Conservation (phyloP, 768 basidiomycete species). For the Leccinum uliginosum region DNA sequence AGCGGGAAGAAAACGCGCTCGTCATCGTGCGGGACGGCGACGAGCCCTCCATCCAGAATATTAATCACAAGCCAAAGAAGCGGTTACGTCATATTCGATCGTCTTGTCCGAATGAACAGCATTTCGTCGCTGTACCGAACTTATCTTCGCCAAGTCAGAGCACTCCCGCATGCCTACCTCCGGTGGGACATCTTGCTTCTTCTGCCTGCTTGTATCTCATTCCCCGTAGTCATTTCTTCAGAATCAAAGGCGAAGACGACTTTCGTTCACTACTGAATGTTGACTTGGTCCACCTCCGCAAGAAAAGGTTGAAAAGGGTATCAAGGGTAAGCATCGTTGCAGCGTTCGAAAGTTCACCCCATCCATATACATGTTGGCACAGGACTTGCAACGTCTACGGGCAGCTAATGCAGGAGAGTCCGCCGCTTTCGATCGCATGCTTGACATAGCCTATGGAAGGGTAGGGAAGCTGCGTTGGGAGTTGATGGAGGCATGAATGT, state of each 20-base stretch:
- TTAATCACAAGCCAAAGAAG: slow-evolving; percentile 1
- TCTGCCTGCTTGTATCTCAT: background rate
- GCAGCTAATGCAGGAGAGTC: slow-evolving; percentile 49
- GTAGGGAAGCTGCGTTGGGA: slow-evolving; percentile 68
- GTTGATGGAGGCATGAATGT: slow-evolving; percentile 50
- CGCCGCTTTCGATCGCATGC: slow-evolving; percentile 50
- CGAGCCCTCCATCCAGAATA: slow-evolving; percentile 12
- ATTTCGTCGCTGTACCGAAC: slow-evolving; percentile 35
- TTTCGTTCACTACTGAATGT: slow-evolving; percentile 44
- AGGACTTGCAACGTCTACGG: slow-evolving; percentile 54
- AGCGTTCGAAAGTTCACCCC: background rate
- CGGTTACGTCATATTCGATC: slow-evolving; percentile 12
- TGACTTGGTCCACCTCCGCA: slow-evolving; percentile 27
- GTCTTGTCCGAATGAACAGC: background rate
- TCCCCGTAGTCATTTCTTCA: slow-evolving; percentile 55
- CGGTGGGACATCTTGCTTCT: slow-evolving; percentile 31
- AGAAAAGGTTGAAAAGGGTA: slow-evolving; percentile 45
- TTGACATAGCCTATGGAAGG: slow-evolving; percentile 73
- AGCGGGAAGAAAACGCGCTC: background rate
- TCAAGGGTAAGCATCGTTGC: slow-evolving; percentile 39
- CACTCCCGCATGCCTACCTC: slow-evolving; percentile 44
- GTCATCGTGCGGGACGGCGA: slow-evolving; percentile 10
- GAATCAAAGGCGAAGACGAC: slow-evolving; percentile 55
- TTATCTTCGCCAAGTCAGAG: slow-evolving; percentile 38
- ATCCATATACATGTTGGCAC: background rate